Conservation (phyloP, 2,329 filamentous ascomycete species). For the Clarireedia hainanense region DNA sequence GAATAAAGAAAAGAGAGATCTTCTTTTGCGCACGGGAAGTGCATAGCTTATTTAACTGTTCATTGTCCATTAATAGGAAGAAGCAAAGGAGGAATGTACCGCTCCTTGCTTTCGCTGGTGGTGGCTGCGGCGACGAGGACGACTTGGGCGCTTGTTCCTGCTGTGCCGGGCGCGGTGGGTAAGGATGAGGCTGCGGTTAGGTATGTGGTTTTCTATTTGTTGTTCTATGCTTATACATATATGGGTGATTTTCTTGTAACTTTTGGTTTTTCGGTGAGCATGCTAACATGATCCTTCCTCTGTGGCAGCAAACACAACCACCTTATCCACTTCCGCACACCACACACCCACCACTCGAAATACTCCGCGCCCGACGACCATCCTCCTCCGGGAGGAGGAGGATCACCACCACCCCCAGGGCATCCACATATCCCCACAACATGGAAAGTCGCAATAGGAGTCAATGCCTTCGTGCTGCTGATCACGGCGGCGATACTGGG, state of each 20-base stretch:
- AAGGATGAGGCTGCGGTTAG: not conserved
- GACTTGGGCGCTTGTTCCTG: not conserved
- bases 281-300: too few relatives aligned
- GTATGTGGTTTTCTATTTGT: not conserved
- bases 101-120: slow-evolving; percentile 3
- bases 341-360: slow-evolving; percentile 1
- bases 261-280: too few relatives aligned
- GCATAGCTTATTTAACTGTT: not conserved
- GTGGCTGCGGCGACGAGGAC: not conserved
- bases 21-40: not conserved
- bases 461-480: slow-evolving; percentile 6
- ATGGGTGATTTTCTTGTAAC: too few relatives aligned
- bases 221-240: not conserved
- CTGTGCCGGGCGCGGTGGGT: not conserved
- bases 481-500: slow-evolving; percentile 5
- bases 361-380: not conserved
- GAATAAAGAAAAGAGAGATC: too few relatives aligned
- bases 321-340: not conserved
- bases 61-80: too few relatives aligned
- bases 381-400: too few relatives aligned
- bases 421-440: slow-evolving; percentile 5
- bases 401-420: not conserved
- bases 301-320: too few relatives aligned
- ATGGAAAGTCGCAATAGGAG: slow-evolving; percentile 7
- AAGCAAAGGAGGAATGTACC: not conserved